Evolutionary conservation across 768 basidiomycete genomes (phyloP), one percentile per base, ranked within the genome.

Genomic region (Gelatoporia subvermispora): DNA sequence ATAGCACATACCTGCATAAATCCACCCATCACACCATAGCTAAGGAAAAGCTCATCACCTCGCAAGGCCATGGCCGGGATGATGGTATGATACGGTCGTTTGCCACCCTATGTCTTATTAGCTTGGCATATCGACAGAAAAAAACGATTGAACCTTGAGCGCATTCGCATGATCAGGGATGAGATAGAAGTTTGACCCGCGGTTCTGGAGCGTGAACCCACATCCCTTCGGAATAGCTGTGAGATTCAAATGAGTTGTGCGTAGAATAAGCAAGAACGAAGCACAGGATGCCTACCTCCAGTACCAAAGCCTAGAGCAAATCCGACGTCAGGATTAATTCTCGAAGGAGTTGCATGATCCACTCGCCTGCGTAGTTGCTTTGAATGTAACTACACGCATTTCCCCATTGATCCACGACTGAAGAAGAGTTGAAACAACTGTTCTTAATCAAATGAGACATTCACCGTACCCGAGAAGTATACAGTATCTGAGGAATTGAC

Each of bases 191-290:
- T 88, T 85, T 10, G 82, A 74, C 2, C 96, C 96, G 48, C 96
- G 78, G 66, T 96, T 96, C 68, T 99, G 96, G 13, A 99, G 76
- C 0, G 93, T 96, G 65, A 99, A 99, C 0, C 96, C 96, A 58
- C 93, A 96, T 0, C 86, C 93, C 57, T 88, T 85, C 0, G 96
- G 96, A 35, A 99, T 74, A 25, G 95, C 95, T 81, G 38, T 17
- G 20, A 21, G 22, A 25, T 15, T 22, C 18, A 44, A 16, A 4
- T 31, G 20, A 37, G 20, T 20, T 4, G 35, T 24, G 21, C 31
- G 41, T 42, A 4, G 34, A 4, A 23, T 5, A 35, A n/a, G 25
- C 36, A 23, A 9, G 37, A 31, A 44, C 18, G 13, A 37, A 4
- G 11, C 25, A 44, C 44, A 15, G 39, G 16, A 11, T 8, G 39